phyloP scores from a whole-genome alignment of 2,329 filamentous ascomycete genomes.

The Shiraia sp. region DNA sequence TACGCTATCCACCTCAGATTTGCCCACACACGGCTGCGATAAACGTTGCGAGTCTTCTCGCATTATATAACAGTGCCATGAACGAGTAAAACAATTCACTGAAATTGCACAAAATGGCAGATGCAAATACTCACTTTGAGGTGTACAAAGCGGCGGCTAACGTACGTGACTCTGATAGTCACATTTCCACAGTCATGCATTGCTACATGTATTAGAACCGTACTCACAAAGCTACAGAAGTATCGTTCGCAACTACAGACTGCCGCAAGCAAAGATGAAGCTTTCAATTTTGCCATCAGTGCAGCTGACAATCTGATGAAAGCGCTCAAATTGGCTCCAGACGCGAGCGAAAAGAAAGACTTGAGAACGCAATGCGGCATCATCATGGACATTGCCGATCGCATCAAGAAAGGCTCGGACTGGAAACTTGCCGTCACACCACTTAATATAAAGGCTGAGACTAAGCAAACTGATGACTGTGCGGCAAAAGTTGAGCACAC shows the following conservation, averaged over 20 bases:
- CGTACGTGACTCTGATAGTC: slow-evolving; percentile 34
- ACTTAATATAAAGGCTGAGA: slow-evolving; percentile 9
- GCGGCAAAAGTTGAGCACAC: slow-evolving; percentile 23
- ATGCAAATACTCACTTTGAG: slow-evolving; percentile 26
- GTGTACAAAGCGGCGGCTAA: slow-evolving; percentile 37
- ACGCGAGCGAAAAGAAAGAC: slow-evolving; percentile 65
- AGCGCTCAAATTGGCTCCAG: slow-evolving; percentile 66
- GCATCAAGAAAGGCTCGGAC: slow-evolving; percentile 62
- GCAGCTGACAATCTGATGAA: slow-evolving; percentile 83
- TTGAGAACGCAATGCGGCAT: slow-evolving; percentile 70
- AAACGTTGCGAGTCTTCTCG: not conserved
- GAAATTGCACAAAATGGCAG: slow-evolving; percentile 29
- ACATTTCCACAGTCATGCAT: slow-evolving; percentile 4
- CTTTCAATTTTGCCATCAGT: slow-evolving; percentile 73
- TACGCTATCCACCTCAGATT: not conserved
- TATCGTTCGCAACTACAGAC: slow-evolving; percentile 51
- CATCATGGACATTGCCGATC: slow-evolving; percentile 73
- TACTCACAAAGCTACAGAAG: slow-evolving; percentile 27
- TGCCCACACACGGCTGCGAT: not conserved
- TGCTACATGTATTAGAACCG: not conserved
- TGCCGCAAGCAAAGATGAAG: slow-evolving; percentile 62
- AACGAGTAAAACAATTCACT: not conserved
- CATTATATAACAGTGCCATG: not conserved
- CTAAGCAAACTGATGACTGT: slow-evolving; percentile 25
- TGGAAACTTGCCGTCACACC: slow-evolving; percentile 26